phyloP scores from a whole-genome alignment of 345 rosid species.

The Eucalyptus pauciflora region DNA sequence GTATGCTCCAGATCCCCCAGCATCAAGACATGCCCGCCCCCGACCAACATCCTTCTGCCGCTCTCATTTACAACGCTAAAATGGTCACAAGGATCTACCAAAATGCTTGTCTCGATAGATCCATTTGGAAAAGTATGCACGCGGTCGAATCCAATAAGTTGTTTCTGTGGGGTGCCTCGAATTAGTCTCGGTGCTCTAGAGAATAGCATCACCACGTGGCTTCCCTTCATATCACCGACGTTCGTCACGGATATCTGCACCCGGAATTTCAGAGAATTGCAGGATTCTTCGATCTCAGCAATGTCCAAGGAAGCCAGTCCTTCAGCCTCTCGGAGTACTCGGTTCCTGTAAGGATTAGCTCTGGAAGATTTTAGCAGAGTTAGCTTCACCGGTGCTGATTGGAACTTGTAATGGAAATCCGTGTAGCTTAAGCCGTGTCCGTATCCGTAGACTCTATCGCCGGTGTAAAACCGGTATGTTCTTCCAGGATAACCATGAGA shows the following conservation, averaged over 20 bases:
- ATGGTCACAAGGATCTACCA: constrained; percentile 66
- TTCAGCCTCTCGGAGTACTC: constrained; percentile 17
- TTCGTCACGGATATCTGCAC: constrained; percentile 38
- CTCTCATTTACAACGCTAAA: constrained; percentile 43
- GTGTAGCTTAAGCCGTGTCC: constrained; percentile 85
- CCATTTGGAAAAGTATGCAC: constrained; percentile 33
- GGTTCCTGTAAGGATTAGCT: constrained; percentile 10
- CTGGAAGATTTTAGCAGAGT: constrained; percentile 15
- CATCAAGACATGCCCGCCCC: constrained; percentile 48
- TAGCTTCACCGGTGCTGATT: constrained; percentile 47
- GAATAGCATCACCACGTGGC: constrained; percentile 66
- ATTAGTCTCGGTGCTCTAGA: constrained; percentile 32
- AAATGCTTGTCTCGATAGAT: constrained; percentile 30
- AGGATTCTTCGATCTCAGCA: constrained; percentile 24
- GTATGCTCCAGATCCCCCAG: constrained; percentile 52
- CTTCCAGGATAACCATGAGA: constrained; percentile 79
- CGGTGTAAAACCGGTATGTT: constrained; percentile 77
- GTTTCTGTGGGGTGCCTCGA: constrained; percentile 46
- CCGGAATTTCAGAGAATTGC: constrained; percentile 37
- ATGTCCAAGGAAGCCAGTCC: constrained; percentile 8
- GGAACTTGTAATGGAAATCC: constrained; percentile 37
- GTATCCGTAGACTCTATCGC: constrained; percentile 48
- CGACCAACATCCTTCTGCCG: constrained; percentile 47
- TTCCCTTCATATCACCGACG: constrained; percentile 56
- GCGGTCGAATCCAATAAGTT: constrained; percentile 69